These are phyloP conservation scores for Pichia sp. DNA, from an alignment of 1,139 yeast species.

Conservation along the genomic window DNA sequence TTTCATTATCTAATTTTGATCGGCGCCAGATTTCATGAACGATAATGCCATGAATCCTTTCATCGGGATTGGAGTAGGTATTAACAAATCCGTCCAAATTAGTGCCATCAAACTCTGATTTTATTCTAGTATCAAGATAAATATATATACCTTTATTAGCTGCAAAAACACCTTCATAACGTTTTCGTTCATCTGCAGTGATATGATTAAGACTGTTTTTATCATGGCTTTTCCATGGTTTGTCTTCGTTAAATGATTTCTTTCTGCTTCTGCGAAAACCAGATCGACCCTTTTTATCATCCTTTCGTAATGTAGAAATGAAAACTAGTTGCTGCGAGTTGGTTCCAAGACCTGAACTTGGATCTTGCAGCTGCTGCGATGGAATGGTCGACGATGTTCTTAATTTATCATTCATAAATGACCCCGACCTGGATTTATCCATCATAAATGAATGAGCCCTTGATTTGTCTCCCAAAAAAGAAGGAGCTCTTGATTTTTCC, in stretches of 20 bases:
- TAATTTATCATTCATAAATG: too few species aligned
- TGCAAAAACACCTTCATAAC: slow-evolving; percentile 93
- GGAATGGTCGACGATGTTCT: too few species aligned
- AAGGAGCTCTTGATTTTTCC: too few species aligned
- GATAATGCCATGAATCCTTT: slow-evolving; percentile 49
- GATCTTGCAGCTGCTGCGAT: too few species aligned
- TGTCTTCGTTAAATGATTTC: slow-evolving; percentile 69
- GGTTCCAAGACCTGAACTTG: too few species aligned
- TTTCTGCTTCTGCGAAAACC: slow-evolving; percentile 28
- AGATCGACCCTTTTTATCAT: slow-evolving; percentile 24
- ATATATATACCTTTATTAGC: slow-evolving; percentile 58
- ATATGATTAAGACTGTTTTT: slow-evolving; percentile 41
- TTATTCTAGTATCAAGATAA: slow-evolving; percentile 9
- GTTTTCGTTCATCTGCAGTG: slow-evolving; percentile 66
- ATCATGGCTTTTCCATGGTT: slow-evolving; percentile 90
- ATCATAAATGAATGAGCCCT: too few species aligned
- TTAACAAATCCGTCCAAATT: slow-evolving; percentile 6
- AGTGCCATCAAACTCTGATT: not conserved
- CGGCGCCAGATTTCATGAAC: slow-evolving; percentile 77
- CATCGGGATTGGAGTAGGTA: slow-evolving; percentile 7
- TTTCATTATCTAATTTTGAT: slow-evolving; percentile 58
- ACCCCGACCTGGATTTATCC: too few species aligned
- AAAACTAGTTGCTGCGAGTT: slow-evolving; percentile 32
- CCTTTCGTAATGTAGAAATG: slow-evolving; percentile 63
- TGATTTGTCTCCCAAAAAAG: too few species aligned